Conservation (phyloP, 148 eudicot genomes). For the Cornus kousa region DNA sequence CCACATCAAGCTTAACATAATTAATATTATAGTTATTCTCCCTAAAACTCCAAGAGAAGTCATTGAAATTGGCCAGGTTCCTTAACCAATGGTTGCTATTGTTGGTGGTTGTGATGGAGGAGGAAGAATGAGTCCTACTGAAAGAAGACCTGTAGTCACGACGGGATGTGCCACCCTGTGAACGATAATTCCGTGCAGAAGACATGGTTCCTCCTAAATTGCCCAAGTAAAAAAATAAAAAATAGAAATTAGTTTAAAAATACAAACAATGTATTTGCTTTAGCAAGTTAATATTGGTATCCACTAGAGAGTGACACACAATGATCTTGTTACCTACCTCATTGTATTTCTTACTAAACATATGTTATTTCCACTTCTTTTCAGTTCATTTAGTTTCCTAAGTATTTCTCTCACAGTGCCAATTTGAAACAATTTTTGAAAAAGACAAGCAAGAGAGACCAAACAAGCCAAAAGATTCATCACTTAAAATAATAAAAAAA, state of each 20-base stretch:
- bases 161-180: slow-evolving; percentile 49
- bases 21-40: slow-evolving; percentile 24
- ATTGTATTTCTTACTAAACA: too few relatives aligned
- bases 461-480: background rate
- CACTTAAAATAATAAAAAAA: background rate
- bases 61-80: slow-evolving; percentile 26
- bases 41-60: slow-evolving; percentile 29
- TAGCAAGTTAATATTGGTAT: background rate
- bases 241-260: background rate
- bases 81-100: slow-evolving; percentile 17
- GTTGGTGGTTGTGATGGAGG: slow-evolving; percentile 30
- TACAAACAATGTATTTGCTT: background rate
- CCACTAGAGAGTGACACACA: background rate
- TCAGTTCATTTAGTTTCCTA: too few relatives aligned
- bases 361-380: too few relatives aligned
- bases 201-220: slow-evolving; percentile 55
- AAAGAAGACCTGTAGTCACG: slow-evolving; percentile 38
- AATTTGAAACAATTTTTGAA: too few relatives aligned
- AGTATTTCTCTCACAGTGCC: too few relatives aligned
- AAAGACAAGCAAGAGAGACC: too few relatives aligned
- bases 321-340: too few relatives aligned
- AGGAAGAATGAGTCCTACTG: slow-evolving; percentile 28
- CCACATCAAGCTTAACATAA: slow-evolving; percentile 28
- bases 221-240: background rate
- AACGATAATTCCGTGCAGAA: slow-evolving; percentile 37